Conservation (phyloP, 257 asterid species). For the Cynanchum wilfordii region DNA sequence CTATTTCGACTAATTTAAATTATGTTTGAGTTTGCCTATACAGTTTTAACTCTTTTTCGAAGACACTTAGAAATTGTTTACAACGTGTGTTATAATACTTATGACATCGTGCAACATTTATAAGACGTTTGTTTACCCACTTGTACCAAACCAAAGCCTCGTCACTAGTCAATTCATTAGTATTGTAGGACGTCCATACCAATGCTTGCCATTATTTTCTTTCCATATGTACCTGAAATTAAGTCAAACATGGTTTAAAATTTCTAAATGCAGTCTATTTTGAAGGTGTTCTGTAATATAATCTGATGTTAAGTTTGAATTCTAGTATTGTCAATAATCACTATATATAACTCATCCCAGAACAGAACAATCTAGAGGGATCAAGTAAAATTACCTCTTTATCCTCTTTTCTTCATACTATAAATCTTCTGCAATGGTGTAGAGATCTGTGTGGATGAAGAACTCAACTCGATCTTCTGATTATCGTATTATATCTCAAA, state of each 20-base stretch:
- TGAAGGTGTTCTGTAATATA: not conserved
- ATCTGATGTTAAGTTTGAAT: not conserved
- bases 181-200: not conserved
- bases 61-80: no score
- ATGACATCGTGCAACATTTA: no score
- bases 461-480: conserved; percentile 16
- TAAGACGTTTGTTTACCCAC: no score
- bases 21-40: no score
- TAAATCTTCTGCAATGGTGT: conserved; percentile 19
- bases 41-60: no score
- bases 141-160: no score
- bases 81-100: no score
- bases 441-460: conserved; percentile 14
- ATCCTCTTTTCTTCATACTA: conserved; percentile 4
- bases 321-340: not conserved
- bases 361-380: not conserved
- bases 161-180: not conserved
- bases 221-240: no score
- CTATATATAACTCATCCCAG: not conserved
- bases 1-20: no score
- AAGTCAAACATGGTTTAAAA: not conserved
- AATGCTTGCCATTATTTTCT: conserved; percentile 1
- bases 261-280: not conserved
- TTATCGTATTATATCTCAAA: conserved; percentile 10
- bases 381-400: not conserved